Conservation (phyloP, 176 grass and related monocot genomes). For the Oryza coarctata region DNA sequence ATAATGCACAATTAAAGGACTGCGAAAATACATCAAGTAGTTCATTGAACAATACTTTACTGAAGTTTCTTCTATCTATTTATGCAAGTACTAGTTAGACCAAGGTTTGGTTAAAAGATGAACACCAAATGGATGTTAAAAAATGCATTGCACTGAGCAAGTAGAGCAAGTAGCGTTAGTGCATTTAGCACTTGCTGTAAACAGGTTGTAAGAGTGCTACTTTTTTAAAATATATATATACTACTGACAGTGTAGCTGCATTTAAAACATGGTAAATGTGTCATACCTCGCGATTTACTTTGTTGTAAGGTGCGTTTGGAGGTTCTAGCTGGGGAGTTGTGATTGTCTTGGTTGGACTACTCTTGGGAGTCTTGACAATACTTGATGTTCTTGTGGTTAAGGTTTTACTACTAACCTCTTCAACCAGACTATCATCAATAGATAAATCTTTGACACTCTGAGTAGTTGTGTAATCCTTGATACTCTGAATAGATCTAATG, state of each 20-base stretch:
- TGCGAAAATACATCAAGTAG: neutral
- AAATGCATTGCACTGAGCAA: neutral
- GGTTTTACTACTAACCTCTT: constrained; percentile 43
- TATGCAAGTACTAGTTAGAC: neutral
- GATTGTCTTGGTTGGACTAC: constrained; percentile 41
- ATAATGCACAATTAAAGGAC: neutral
- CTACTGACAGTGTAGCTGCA: neutral
- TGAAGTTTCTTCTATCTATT: neutral
- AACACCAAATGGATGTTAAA: neutral
- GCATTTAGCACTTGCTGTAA: neutral
- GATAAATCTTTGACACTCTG: constrained; percentile 27
- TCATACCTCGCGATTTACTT: constrained; percentile 51
- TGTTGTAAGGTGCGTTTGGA: constrained; percentile 43
- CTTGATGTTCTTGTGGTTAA: constrained; percentile 35
- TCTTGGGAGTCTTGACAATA: constrained; percentile 34
- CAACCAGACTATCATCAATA: constrained; percentile 29
- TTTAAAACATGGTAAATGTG: neutral
- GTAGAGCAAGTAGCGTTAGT: neutral
- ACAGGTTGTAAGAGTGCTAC: neutral
- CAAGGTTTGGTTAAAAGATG: neutral
- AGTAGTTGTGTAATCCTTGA: constrained; percentile 42
- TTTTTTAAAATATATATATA: neutral
- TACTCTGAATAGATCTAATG: constrained; percentile 34
- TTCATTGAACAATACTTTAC: neutral
- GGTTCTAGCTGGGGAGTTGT: constrained; percentile 39